phyloP scores from a whole-genome alignment of 2,329 filamentous ascomycete genomes.

The Ploettnerulaceae sp. region DNA sequence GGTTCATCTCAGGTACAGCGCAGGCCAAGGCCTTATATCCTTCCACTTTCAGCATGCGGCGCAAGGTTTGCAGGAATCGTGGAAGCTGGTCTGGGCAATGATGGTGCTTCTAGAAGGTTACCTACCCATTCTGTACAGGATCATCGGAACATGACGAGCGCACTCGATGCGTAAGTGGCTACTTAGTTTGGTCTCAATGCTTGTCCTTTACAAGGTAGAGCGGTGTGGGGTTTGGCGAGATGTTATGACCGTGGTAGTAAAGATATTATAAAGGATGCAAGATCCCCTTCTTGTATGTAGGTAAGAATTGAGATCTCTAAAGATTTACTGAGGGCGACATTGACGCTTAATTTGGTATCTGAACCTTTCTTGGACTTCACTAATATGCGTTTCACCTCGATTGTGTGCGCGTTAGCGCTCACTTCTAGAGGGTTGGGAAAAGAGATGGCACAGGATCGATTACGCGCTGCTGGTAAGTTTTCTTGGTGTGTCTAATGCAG shows the following conservation, averaged over 20 bases:
- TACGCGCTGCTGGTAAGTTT: slow-evolving; percentile 10
- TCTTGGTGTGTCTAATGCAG: no score
- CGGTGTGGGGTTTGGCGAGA: not conserved
- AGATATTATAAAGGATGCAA: not conserved
- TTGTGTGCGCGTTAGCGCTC: slow-evolving; percentile 4
- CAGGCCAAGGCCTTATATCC: slow-evolving; percentile 1
- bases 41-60: slow-evolving; percentile 1
- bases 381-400: slow-evolving; percentile 9
- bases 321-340: slow-evolving; percentile 3
- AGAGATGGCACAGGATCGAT: slow-evolving; percentile 4
- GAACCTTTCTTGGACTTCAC: not conserved
- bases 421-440: not conserved
- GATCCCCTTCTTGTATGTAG: not conserved
- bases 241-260: not conserved
- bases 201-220: not conserved
- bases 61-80: not conserved
- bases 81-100: not conserved
- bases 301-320: not conserved
- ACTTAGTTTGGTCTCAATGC: not conserved
- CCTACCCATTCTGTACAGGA: no score
- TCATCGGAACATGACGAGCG: no score
- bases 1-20: slow-evolving; percentile 1
- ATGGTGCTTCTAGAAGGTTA: not conserved
- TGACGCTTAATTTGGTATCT: not conserved
- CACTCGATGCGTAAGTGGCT: no score